These are phyloP conservation scores for Asclepias syriaca DNA, from an alignment of 257 asterid genomes.

Conservation along the genomic window DNA sequence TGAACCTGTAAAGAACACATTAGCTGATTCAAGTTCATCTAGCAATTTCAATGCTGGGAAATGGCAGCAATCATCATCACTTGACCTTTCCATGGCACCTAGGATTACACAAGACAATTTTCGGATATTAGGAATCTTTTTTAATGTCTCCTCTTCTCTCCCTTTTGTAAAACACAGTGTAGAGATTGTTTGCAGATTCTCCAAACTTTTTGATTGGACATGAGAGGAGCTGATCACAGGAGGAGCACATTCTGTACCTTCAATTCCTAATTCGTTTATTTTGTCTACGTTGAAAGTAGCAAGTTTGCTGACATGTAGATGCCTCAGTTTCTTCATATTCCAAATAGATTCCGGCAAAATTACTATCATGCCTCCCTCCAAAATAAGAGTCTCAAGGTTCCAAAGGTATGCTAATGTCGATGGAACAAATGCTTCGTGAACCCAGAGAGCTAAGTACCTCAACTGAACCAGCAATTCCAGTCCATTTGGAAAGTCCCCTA, in stretches of 20 bases:
- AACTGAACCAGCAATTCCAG: slow-evolving; percentile 8
- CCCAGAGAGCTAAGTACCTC: slow-evolving; percentile 13
- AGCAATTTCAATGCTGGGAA: not conserved
- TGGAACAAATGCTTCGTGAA: not conserved
- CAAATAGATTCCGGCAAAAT: slow-evolving; percentile 5
- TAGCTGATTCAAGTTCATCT: slow-evolving; percentile 2
- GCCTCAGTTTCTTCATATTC: slow-evolving; percentile 13
- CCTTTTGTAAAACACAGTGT: too few relatives aligned
- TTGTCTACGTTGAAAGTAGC: not conserved
- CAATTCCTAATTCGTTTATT: not conserved
- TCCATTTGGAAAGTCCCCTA: not conserved
- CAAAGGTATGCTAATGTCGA: not conserved
- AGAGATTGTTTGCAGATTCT: not conserved
- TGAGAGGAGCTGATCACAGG: not conserved
- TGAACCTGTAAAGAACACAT: not conserved
- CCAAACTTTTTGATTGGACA: not conserved
- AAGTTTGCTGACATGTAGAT: not conserved
- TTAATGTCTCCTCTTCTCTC: not conserved
- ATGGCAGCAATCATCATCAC: not conserved
- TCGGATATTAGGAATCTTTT: not conserved
- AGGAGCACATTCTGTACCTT: not conserved
- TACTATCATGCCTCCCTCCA: not conserved
- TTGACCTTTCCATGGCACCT: not conserved
- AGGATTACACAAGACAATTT: not conserved
- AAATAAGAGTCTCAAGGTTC: slow-evolving; percentile 12